These are phyloP conservation scores for Luvunga scandens DNA, from an alignment of 345 rosid genomes.

Conservation along the genomic window DNA sequence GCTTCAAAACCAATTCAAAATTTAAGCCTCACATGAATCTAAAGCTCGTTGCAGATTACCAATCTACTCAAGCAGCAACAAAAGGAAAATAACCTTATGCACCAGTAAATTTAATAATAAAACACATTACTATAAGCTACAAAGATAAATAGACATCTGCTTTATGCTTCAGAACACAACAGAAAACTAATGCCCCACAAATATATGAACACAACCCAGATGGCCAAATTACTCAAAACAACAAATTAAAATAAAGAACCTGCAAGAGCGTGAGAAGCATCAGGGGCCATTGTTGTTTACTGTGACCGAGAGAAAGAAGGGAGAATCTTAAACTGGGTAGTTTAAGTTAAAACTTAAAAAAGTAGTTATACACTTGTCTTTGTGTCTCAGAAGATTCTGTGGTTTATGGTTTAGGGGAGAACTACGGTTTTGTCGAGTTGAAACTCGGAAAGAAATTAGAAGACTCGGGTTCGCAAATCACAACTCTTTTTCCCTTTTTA, in stretches of 20 bases:
- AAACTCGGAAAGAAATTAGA: too few relatives aligned
- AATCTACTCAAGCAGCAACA: neutral
- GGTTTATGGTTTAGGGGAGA: too few relatives aligned
- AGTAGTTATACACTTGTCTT: too few relatives aligned
- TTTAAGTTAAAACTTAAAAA: too few relatives aligned
- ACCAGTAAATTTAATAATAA: neutral
- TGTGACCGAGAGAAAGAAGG: too few relatives aligned
- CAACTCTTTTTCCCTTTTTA: too few relatives aligned
- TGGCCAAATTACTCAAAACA: neutral
- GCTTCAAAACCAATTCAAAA: neutral
- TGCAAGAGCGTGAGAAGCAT: constrained; percentile 81
- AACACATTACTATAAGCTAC: neutral
- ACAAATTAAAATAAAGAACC: constrained; percentile 31
- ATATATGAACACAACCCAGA: constrained; percentile 10
- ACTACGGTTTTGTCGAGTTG: too few relatives aligned
- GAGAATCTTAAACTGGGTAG: too few relatives aligned
- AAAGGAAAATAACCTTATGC: neutral
- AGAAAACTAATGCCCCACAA: neutral
- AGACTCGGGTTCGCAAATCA: too few relatives aligned
- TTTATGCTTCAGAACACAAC: constrained; percentile 30
- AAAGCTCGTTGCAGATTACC: constrained; percentile 2
- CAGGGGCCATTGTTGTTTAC: constrained; percentile 47
- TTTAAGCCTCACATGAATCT: neutral
- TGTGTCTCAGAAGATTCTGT: too few relatives aligned
- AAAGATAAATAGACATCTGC: constrained; percentile 13